Evolutionary conservation across 768 basidiomycete species (phyloP).

Genomic region (Podaxis sp.): DNA sequence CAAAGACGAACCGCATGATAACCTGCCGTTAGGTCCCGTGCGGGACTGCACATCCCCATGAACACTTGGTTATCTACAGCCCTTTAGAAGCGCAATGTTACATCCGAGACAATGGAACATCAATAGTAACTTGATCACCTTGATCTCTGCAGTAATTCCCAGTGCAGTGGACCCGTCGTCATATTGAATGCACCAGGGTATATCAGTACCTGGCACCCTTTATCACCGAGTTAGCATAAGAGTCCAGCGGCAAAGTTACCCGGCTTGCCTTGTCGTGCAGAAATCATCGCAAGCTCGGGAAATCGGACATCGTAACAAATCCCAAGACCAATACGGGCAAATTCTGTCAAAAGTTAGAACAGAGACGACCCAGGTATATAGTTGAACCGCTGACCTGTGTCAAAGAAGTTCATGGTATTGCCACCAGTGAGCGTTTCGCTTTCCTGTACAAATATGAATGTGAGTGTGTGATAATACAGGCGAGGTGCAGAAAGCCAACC

Average conservation of each 20-base stretch:
- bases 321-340: slow-evolving; percentile 94
- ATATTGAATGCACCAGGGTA: slow-evolving; percentile 96
- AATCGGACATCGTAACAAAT: slow-evolving; percentile 97
- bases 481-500: slow-evolving; percentile 33
- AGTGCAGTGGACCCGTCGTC: slow-evolving; percentile 94
- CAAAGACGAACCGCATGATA: slow-evolving; percentile 79
- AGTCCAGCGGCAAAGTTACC: not conserved
- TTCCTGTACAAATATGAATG: slow-evolving; percentile 49
- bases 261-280: slow-evolving; percentile 75
- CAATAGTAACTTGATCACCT: slow-evolving; percentile 47
- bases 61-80: slow-evolving; percentile 98
- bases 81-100: slow-evolving; percentile 1
- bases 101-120: not conserved
- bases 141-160: slow-evolving; percentile 88
- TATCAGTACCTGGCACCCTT: slow-evolving; percentile 84
- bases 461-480: slow-evolving; percentile 10
- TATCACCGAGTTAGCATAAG: not conserved
- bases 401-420: slow-evolving; percentile 70
- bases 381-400: slow-evolving; percentile 62
- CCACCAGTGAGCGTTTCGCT: slow-evolving; percentile 87
- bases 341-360: slow-evolving; percentile 49
- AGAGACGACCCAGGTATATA: slow-evolving; percentile 4
- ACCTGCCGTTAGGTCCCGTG: slow-evolving; percentile 73
- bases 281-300: slow-evolving; percentile 90
- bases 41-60: slow-evolving; percentile 94